Base-by-base conservation (phyloP, 2,329 filamentous ascomycete species). In the Clathrospora elynae region DNA sequence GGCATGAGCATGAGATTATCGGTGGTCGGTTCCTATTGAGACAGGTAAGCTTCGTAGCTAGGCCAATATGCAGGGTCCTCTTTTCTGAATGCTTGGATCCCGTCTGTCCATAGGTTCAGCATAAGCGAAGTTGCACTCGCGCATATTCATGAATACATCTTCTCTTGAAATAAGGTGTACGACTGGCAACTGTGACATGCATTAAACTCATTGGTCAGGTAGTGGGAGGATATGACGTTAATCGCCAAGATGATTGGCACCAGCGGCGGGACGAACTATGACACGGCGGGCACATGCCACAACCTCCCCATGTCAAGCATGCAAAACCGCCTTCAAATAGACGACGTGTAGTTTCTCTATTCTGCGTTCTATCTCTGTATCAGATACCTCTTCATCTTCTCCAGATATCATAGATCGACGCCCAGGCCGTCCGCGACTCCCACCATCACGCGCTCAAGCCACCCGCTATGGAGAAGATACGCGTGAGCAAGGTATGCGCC, bases 391-490 rank as follows among this genome's bases (percentile, higher is more conserved):
- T 25, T 23, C 23, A 34, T 31, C n/a, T 42, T 34, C 36, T 20
- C 16, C 37, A 42, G 43, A 32, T 14, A 42, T 11, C 19, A 16
- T 6, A 28, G 10, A 37, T 36, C 33, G 33, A 24, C 33, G 23
- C 44, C 35, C 22, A 31, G 26, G 35, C 23, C 20, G 24, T 14
- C 23, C 22, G 33, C 40, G 30, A 35, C 35, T 14, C 25, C 25
- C 23, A 42, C 14, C 16, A 17, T 37, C 35, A 13, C 25, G 12
- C 24, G 16, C 12, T 24, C 24, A 24, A 28, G 24, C 19, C 38
- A 19, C 38, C 40, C 38, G 45, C 48, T 45, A 74, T 73, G 64
- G 75, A 78, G 55, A 75, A 71, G 58, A 73, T 77, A 52, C 71
- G 68, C 53, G 71, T 75, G 46, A 68, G 71, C 53, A 76, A 75